Conservation (phyloP, 2,329 filamentous ascomycete genomes). For the Fusarium humuli region DNA sequence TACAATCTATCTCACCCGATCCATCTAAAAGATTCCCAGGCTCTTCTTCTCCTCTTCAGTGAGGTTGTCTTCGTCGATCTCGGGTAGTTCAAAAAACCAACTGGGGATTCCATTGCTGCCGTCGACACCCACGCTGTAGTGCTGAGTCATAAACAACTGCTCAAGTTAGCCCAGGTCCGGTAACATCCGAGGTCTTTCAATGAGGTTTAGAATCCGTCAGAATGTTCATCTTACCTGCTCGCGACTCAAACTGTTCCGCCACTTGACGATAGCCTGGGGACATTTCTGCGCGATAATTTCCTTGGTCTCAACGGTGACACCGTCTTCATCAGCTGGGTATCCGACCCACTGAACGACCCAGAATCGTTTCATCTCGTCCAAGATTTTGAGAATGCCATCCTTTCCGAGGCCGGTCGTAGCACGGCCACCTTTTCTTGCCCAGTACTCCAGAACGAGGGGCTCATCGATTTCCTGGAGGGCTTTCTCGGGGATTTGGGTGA, state of each 20-base stretch:
- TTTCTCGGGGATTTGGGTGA: not conserved
- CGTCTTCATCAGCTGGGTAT: accelerated
- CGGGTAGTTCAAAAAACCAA: not conserved
- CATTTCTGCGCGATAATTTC: accelerated
- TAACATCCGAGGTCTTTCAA: not conserved
- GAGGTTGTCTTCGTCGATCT: not conserved
- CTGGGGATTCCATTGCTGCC: not conserved
- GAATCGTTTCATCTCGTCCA: not conserved
- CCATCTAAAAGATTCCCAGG: not conserved
- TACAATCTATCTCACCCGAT: accelerated
- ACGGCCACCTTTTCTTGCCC: not conserved
- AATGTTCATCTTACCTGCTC: not conserved
- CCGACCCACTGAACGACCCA: not conserved
- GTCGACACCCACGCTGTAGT: not conserved
- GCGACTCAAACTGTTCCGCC: not conserved
- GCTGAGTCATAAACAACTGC: not conserved
- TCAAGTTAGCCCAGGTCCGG: not conserved
- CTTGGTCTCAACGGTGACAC: accelerated
- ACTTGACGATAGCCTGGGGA: not conserved
- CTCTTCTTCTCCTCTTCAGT: not conserved
- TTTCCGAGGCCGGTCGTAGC: not conserved
- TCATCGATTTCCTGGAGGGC: not conserved
- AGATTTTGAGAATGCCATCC: not conserved
- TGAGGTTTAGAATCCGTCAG: not conserved
- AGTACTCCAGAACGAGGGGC: not conserved